Conservation (phyloP, 2,329 filamentous ascomycete genomes). For the Botrytis aclada region DNA sequence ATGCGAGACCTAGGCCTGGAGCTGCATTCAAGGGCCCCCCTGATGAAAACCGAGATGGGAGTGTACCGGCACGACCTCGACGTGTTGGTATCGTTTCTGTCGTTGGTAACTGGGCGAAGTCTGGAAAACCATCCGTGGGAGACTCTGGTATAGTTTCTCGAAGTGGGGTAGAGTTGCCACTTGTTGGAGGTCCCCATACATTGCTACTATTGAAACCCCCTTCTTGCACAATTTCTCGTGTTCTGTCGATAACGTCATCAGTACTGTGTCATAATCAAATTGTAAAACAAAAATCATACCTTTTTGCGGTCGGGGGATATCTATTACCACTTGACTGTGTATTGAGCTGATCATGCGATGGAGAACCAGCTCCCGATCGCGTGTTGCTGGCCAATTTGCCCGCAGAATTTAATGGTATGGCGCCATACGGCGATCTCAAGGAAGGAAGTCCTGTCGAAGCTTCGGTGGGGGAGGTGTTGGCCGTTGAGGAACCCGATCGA, state of each 20-base stretch:
- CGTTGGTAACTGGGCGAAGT: slow-evolving; percentile 72
- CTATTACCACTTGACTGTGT: slow-evolving; percentile 55
- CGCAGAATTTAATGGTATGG: slow-evolving; percentile 58
- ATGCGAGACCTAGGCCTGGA: slow-evolving; percentile 48
- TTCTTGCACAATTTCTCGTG: slow-evolving; percentile 94
- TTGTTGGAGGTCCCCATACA: slow-evolving; percentile 92
- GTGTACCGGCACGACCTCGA: slow-evolving; percentile 85
- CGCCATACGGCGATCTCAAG: slow-evolving; percentile 71
- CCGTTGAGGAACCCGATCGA: slow-evolving; percentile 71
- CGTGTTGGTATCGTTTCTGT: slow-evolving; percentile 64
- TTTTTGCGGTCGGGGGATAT: slow-evolving; percentile 81
- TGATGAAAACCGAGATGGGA: slow-evolving; percentile 91
- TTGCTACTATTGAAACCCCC: slow-evolving; percentile 61
- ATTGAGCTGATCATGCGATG: slow-evolving; percentile 71
- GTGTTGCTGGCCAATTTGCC: slow-evolving; percentile 58
- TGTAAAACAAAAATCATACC: slow-evolving; percentile 54
- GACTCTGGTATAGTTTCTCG: slow-evolving; percentile 98
- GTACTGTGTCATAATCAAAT: background rate
- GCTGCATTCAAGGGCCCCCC: slow-evolving; percentile 56
- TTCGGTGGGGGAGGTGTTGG: slow-evolving; percentile 78
- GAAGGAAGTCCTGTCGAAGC: slow-evolving; percentile 55
- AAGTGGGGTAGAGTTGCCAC: slow-evolving; percentile 91
- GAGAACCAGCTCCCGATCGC: slow-evolving; percentile 89
- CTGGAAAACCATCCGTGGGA: slow-evolving; percentile 91
- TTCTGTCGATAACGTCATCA: slow-evolving; percentile 50